Percentiles rank a stretch among this genome's conserved stretches.
Evolutionary conservation across 352 stramenopile species (phyloP).

Genomic region (Phytopythium sindhum): DNA sequence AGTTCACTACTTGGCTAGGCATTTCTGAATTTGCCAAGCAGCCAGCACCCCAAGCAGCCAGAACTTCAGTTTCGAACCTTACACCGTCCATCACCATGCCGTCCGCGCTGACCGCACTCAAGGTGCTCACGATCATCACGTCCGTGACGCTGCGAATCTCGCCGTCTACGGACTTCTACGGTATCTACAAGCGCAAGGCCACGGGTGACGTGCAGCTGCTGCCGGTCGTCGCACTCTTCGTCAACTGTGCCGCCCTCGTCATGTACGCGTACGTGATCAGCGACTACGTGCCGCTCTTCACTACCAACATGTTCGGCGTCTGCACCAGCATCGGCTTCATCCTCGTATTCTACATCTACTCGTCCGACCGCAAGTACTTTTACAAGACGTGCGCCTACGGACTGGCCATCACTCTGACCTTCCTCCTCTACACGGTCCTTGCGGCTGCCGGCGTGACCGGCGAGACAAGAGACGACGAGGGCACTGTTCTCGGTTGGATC

Average conservation of each 20-base stretch:
- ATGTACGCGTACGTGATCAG: constrained; percentile 9
- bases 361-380: constrained; percentile 20
- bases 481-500: constrained; percentile 37
- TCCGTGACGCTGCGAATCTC: constrained; percentile 7
- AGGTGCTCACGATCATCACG: constrained; percentile 8
- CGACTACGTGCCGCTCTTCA: constrained; percentile 55
- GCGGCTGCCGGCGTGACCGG: constrained; percentile 18
- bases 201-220: constrained; percentile 10
- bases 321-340: constrained; percentile 41
- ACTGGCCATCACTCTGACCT: constrained; percentile 12
- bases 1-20: background rate
- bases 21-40: constrained; percentile 7
- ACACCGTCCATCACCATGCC: constrained; percentile 12
- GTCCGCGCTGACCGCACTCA: constrained; percentile 9
- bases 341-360: constrained; percentile 38
- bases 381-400: constrained; percentile 15
- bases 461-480: constrained; percentile 27
- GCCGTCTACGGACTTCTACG: constrained; percentile 4
- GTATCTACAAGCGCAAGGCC: constrained; percentile 6
- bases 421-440: constrained; percentile 26
- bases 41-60: background rate
- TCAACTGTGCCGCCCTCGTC: constrained; percentile 8
- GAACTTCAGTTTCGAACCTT: constrained; percentile 1
- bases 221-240: constrained; percentile 5
- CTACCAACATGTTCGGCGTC: constrained; percentile 43